Conservation (phyloP, 345 rosid genomes). For the Litchi chinensis region DNA sequence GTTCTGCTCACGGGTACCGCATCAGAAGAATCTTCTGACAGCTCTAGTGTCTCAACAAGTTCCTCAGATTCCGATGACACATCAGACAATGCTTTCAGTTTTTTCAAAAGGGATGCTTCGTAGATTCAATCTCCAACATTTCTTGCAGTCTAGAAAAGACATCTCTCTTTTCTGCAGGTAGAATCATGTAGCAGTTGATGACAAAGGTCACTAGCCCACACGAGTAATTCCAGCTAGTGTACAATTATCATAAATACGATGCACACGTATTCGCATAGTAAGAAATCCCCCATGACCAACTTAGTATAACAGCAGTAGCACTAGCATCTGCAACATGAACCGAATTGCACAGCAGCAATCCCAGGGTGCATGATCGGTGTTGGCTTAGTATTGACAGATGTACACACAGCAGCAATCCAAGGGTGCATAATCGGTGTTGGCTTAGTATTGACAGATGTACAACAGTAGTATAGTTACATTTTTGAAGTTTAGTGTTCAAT, state of each 20-base stretch:
- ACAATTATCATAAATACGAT: too few relatives aligned
- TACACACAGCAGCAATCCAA: background rate
- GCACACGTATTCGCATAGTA: too few relatives aligned
- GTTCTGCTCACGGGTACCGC: background rate
- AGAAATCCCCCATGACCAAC: too few relatives aligned
- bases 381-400: background rate
- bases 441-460: background rate
- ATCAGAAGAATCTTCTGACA: slow-evolving; percentile 24
- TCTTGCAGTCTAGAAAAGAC: background rate
- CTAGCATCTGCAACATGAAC: too few relatives aligned
- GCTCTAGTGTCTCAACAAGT: slow-evolving; percentile 35
- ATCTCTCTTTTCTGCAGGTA: background rate
- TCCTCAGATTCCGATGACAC: slow-evolving; percentile 39
- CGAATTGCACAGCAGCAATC: too few relatives aligned
- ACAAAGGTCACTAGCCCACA: background rate
- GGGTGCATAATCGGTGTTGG: too few relatives aligned
- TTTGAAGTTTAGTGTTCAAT: background rate
- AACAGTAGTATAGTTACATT: background rate
- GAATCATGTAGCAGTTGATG: background rate
- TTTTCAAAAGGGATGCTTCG: slow-evolving; percentile 3
- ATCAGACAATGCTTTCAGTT: background rate
- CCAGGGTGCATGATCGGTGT: too few relatives aligned
- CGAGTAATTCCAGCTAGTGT: background rate
- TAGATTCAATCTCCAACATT: background rate
- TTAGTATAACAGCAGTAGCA: too few relatives aligned